phyloP scores from a whole-genome alignment of 352 stramenopile species.

The Phytophthora colocasiae region DNA sequence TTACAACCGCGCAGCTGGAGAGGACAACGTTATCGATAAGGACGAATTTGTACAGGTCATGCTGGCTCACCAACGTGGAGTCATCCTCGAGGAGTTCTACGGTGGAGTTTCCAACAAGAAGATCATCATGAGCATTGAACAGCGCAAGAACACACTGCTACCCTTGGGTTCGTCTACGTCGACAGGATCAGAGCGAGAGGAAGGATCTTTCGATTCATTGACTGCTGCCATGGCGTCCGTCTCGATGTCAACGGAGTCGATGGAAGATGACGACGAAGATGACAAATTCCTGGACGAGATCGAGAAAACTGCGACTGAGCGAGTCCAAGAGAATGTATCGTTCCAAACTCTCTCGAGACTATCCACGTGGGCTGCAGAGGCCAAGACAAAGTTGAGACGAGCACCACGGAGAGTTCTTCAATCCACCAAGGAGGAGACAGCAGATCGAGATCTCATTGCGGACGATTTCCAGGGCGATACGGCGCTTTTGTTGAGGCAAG shows the following conservation, averaged over 20 bases:
- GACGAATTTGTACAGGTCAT: slow-evolving; percentile 83
- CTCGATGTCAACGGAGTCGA: slow-evolving; percentile 15
- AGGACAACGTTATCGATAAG: slow-evolving; percentile 84
- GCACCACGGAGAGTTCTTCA: background rate
- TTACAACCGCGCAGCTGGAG: slow-evolving; percentile 70
- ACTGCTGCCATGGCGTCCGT: slow-evolving; percentile 53
- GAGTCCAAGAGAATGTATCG: slow-evolving; percentile 61
- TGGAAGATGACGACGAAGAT: slow-evolving; percentile 49
- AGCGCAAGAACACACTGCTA: slow-evolving; percentile 53
- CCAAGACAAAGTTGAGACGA: slow-evolving; percentile 56
- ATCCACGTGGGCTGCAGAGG: slow-evolving; percentile 64
- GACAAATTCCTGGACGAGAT: slow-evolving; percentile 13
- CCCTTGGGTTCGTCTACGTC: slow-evolving; percentile 10
- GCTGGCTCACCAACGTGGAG: slow-evolving; percentile 70
- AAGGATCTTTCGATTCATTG: slow-evolving; percentile 68
- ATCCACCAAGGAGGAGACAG: slow-evolving; percentile 23
- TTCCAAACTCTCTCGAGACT: slow-evolving; percentile 67
- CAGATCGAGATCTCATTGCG: background rate
- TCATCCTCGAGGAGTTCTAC: slow-evolving; percentile 76
- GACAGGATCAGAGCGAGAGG: slow-evolving; percentile 49
- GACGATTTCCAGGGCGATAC: slow-evolving; percentile 56
- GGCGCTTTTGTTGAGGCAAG: slow-evolving; percentile 48
- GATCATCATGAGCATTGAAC: slow-evolving; percentile 52
- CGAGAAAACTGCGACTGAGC: slow-evolving; percentile 23
- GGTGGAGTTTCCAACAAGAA: slow-evolving; percentile 60